Base-by-base conservation (phyloP, 108 stramenopile genomes). In the Heterococcus sp. region DNA sequence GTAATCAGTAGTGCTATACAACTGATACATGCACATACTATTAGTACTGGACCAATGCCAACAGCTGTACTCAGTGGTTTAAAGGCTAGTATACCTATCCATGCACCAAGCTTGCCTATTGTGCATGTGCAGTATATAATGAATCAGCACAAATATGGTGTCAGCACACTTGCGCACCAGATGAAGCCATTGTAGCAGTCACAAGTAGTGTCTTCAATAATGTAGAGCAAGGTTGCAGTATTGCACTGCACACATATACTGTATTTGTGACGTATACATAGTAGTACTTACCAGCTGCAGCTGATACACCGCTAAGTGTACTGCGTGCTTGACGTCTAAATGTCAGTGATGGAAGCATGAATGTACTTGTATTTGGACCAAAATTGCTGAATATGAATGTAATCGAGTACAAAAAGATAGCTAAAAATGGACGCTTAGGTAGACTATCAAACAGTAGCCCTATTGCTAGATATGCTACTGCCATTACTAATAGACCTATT, bases 331-430 rank as follows among this genome's bases (percentile, higher is more conserved):
- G 66, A 29, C 83, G 76, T 14, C 89, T 87, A 37, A 89, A 91
- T 32, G 74, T 75, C 73, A 86, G 87, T 4, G 85, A 73, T 36
- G 90, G 90, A 35, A 91, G 83, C 26, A 91, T 83, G 78, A 83
- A 90, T 0, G 90, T 89, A 27, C 88, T 89, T 2, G 88, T 72
- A 73, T 90, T 90, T 8, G 90, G 89, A 26, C 90, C 90, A 37
- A 86, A 87, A 26, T 89, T 85, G 38, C 39, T 83, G 73, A 89
- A 90, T 66, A 90, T 76, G 76, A 89, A 90, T 21, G 88, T 89
- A 69, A 89, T 39, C 64, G 85, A 66, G 79, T 81, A 81, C 3
- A 81, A 37, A 3, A 26, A 11, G 40, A 81, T 40, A 32, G 72
- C 64, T 5, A 65, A 5, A 29, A 2, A 37, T 2, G 79, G 71